Evolutionary conservation across 257 asterid species (phyloP), one percentile per base, ranked within the genome.

Genomic region (Przewalskia tangutica): DNA sequence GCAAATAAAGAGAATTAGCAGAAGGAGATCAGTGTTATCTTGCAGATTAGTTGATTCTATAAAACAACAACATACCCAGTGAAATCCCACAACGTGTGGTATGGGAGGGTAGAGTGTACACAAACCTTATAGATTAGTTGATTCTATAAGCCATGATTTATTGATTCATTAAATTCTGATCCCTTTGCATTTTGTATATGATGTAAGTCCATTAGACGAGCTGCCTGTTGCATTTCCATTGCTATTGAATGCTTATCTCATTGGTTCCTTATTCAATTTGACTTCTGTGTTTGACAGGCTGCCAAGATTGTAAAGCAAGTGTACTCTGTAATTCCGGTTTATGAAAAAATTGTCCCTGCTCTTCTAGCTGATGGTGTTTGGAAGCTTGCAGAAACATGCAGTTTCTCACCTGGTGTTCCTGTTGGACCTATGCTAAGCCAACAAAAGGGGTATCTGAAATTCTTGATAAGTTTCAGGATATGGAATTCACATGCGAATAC

Each of bases 371-470:
- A 66, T 83, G 97, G 98, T 36, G 98, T 96, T n/a, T 94, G 98
- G 98, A 85, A 91, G 89, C 97, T 96, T 81, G 89, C 91, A 38
- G 90, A 90, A 89, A 87, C 93, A 54, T 96, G 98, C 81, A 83
- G 76, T 85, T 93, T 96, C 90, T 86, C 97, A 63, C 98, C 95
- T 42, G 98, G 99, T 84, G 90, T 94, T 86, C 99, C 98, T 5
- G 88, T 96, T 77, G 98, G 99, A 38, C 97, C 98, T 88, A 96
- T 96, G 98, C 89, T 85, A 96, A 96, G 89, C 93, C 98, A 82
- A 94, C 98, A 34, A 94, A 94, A 89, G 97, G 97, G 77, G 98
- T 96, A 81, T 90, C 95, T 82, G 98, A 96, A 89, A 96, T 96
- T 80, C 88, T 96, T 85, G 98, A 96, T 13, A 96, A 93, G 89